Percentiles rank a stretch among this genome's conserved stretches.
Evolutionary conservation across 169 alveolate genomes (phyloP).

Genomic region (Plasmodium fragile): DNA sequence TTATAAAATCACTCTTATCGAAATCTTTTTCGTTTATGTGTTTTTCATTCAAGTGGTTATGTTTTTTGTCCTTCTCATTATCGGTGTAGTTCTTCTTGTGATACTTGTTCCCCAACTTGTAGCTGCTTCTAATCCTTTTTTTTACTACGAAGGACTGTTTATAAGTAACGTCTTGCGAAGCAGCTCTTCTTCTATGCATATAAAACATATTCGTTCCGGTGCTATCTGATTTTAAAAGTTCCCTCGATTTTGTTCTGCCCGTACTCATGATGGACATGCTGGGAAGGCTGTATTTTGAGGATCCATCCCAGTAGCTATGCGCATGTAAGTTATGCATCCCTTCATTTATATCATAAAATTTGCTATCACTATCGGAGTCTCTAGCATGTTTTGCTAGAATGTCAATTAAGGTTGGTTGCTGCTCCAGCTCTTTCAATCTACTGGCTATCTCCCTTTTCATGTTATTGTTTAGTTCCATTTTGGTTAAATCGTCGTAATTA

Average conservation of each 20-base stretch:
- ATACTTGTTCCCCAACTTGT: slow-evolving; percentile 52
- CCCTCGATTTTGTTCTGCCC: background rate
- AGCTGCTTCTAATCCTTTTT: slow-evolving; percentile 34
- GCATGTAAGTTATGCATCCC: slow-evolving; percentile 25
- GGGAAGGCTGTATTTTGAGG: slow-evolving; percentile 33
- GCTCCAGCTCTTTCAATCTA: background rate
- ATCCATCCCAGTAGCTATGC: slow-evolving; percentile 27
- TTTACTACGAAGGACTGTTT: slow-evolving; percentile 35
- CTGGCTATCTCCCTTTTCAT: slow-evolving; percentile 13
- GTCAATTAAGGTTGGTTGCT: slow-evolving; percentile 44
- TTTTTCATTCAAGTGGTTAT: slow-evolving; percentile 19
- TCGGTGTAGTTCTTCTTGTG: slow-evolving; percentile 68
- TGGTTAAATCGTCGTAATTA: background rate
- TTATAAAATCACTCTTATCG: slow-evolving; percentile 46
- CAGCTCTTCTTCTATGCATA: slow-evolving; percentile 68
- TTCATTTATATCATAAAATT: slow-evolving; percentile 29
- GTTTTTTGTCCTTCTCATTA: slow-evolving; percentile 63
- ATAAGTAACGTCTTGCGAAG: slow-evolving; percentile 60
- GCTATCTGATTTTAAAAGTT: slow-evolving; percentile 15
- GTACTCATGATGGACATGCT: background rate
- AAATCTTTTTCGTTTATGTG: slow-evolving; percentile 33
- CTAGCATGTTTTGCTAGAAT: slow-evolving; percentile 76
- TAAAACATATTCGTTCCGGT: slow-evolving; percentile 23
- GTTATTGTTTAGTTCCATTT: slow-evolving; percentile 4
- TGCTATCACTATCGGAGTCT: slow-evolving; percentile 38